Evolutionary conservation across 495 filamentous ascomycete species (phyloP).

Genomic region (Neurospora intermedia): DNA sequence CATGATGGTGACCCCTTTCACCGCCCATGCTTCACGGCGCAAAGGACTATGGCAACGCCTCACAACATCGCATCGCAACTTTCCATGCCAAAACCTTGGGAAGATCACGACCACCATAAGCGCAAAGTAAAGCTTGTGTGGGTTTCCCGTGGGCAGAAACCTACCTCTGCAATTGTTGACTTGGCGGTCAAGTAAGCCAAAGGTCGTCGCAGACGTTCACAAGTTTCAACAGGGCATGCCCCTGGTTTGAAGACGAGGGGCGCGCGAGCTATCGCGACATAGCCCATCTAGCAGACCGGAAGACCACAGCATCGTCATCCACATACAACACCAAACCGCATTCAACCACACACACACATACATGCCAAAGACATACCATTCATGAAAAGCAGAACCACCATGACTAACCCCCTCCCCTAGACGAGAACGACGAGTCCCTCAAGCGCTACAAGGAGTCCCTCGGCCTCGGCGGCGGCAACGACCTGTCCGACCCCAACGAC

Average conservation of each 20-base stretch:
- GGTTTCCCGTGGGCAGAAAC: not conserved
- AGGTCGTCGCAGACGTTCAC: not conserved
- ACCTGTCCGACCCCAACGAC: slow-evolving; percentile 62
- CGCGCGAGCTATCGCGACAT: not conserved
- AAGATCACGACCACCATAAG: not conserved
- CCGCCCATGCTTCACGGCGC: not conserved
- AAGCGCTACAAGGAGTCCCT: slow-evolving; percentile 95
- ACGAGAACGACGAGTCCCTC: slow-evolving; percentile 77
- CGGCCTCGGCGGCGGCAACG: slow-evolving; percentile 56
- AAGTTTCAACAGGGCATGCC: not conserved
- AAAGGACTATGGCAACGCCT: not conserved
- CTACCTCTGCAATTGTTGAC: not conserved
- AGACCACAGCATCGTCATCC: not conserved
- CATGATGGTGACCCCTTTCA: not conserved
- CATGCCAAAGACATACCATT: not conserved
- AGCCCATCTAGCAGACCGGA: not conserved
- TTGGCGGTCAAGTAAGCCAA: too few species aligned
- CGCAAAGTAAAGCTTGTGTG: not conserved
- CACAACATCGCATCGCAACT: not conserved
- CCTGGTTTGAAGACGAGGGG: not conserved
- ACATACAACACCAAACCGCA: not conserved
- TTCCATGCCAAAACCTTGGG: not conserved
- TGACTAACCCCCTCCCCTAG: slow-evolving; percentile 18
- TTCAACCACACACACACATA: not conserved
- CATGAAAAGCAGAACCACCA: slow-evolving; percentile 6